These are phyloP conservation scores for Linanthus parryae DNA, from an alignment of 148 eudicot genomes.

Conservation along the genomic window DNA sequence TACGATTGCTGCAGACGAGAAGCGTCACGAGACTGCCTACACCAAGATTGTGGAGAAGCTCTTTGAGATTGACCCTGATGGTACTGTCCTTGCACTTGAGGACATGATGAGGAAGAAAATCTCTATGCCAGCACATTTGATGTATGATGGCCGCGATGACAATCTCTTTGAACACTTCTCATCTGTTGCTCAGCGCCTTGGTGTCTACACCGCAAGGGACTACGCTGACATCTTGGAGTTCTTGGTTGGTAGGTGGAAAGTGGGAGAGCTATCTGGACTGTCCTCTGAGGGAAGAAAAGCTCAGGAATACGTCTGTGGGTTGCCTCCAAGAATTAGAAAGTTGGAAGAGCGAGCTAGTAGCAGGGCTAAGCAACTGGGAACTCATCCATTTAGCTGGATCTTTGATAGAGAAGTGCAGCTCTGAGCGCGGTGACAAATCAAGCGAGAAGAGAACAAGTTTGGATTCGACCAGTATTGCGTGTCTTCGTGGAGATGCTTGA, in stretches of 20 bases:
- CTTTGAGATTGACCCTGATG: constrained; percentile 7
- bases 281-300: constrained; percentile 7
- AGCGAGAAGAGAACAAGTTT: too few species aligned
- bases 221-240: not conserved
- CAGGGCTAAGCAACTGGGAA: not conserved
- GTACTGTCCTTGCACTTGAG: not conserved
- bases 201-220: constrained; percentile 7
- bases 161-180: not conserved
- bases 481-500: too few species aligned
- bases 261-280: constrained; percentile 2
- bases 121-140: constrained; percentile 7
- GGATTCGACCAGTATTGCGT: too few species aligned
- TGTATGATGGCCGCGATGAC: constrained; percentile 3
- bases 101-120: constrained; percentile 9
- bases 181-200: constrained; percentile 3
- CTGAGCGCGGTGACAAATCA: too few species aligned
- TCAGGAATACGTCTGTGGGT: constrained; percentile 5
- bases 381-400: constrained; percentile 8
- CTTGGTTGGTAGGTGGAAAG: constrained; percentile 1
- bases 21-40: constrained; percentile 3
- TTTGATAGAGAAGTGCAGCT: constrained; percentile 2
- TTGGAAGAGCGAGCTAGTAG: constrained; percentile 6
- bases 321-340: constrained; percentile 5
- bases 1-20: constrained; percentile 3
- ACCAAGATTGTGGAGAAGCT: constrained; percentile 4